These are phyloP conservation scores for Cajanus cajan DNA, from an alignment of 306 rosid species.

Conservation along the genomic window DNA sequence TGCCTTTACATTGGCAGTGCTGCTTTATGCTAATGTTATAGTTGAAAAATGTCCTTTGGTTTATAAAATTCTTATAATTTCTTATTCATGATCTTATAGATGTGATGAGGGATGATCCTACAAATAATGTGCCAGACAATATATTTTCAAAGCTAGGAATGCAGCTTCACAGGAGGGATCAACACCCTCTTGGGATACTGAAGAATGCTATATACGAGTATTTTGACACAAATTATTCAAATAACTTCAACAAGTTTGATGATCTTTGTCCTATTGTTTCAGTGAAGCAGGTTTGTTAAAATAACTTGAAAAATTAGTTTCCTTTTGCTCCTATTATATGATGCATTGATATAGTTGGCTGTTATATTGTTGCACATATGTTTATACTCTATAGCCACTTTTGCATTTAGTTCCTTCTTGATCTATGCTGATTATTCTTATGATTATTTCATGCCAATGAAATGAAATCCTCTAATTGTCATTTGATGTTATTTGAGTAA, in stretches of 20 bases:
- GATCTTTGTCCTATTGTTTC: conserved; percentile 80
- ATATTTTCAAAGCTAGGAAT: conserved; percentile 84
- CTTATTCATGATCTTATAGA: conserved; percentile 48
- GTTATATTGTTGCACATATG: background rate
- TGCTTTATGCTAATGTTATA: background rate
- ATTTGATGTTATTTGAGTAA: background rate
- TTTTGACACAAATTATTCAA: conserved; percentile 69
- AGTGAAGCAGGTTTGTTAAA: conserved; percentile 63
- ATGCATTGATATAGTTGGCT: conserved; percentile 2
- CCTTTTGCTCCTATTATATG: conserved; percentile 5
- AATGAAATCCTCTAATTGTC: background rate
- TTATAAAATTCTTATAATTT: conserved; percentile 1
- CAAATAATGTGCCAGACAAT: conserved; percentile 88
- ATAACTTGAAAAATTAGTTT: background rate
- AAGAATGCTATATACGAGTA: conserved; percentile 84
- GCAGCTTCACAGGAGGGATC: conserved; percentile 92
- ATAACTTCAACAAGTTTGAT: conserved; percentile 82
- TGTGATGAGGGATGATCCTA: conserved; percentile 88
- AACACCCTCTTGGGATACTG: conserved; percentile 87
- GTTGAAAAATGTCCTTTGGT: background rate
- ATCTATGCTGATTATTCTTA: background rate
- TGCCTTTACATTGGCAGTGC: background rate
- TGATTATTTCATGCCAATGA: background rate
- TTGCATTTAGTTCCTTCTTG: background rate
- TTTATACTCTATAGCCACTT: background rate